Evolutionary conservation across 768 basidiomycete species (phyloP).

Genomic region (Trametes sanguinea): DNA sequence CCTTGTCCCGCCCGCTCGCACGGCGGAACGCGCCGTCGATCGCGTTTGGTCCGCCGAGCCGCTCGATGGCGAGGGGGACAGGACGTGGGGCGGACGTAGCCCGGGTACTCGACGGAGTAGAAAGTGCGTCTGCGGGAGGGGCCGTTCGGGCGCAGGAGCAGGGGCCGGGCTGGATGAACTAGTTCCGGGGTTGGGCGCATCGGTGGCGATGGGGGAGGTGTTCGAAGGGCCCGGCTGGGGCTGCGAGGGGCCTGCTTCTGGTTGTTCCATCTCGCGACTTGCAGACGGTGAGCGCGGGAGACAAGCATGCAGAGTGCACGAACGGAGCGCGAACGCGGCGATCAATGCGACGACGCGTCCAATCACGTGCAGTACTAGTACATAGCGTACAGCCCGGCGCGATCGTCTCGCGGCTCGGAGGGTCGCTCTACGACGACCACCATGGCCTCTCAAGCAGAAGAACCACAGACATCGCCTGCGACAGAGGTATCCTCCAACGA

Average conservation of each 20-base stretch:
- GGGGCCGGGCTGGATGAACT: not conserved
- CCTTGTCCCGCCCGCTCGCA: conserved; percentile 49
- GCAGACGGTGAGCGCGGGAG: not conserved
- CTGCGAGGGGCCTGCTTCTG: conserved; percentile 14
- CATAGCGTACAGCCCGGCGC: no score
- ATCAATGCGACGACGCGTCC: conserved; percentile 1
- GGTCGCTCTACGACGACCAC: not conserved
- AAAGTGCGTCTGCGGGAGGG: conserved; percentile 61
- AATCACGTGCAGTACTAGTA: conserved; percentile 4
- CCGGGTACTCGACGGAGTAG: conserved; percentile 89
- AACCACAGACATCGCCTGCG: not conserved
- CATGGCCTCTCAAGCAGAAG: not conserved
- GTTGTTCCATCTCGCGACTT: conserved; percentile 6
- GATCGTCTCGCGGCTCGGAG: no score
- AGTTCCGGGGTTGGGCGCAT: no score
- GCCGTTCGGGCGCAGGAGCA: conserved; percentile 39
- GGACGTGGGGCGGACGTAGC: conserved; percentile 69
- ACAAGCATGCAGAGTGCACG: not conserved
- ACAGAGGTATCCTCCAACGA: not conserved
- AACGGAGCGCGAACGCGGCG: conserved; percentile 2
- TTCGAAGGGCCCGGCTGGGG: not conserved
- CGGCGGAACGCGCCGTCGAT: conserved; percentile 80
- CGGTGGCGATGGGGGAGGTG: not conserved
- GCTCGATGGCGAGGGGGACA: conserved; percentile 61
- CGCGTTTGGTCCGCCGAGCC: conserved; percentile 67